Evolutionary conservation across 345 rosid species (phyloP).

Genomic region (Rhodomyrtus tomentosa): DNA sequence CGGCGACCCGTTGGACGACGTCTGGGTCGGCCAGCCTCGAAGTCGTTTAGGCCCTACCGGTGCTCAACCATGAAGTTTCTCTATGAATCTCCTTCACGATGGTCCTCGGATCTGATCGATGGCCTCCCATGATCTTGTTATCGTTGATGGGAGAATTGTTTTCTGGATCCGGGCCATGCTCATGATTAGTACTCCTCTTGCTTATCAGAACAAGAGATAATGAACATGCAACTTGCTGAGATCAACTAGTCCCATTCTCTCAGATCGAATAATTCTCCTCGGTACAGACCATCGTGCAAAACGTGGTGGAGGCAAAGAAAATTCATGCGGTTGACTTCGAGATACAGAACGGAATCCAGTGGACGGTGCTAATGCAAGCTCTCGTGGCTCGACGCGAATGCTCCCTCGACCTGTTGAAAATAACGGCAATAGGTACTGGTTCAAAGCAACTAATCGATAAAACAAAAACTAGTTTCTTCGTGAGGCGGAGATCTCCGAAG

Average conservation of each 20-base stretch:
- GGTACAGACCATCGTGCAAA: slow-evolving; percentile 16
- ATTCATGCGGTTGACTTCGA: slow-evolving; percentile 23
- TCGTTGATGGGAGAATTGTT: too few species aligned
- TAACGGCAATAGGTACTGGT: slow-evolving; percentile 2
- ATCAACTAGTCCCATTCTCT: slow-evolving; percentile 5
- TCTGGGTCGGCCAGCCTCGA: too few species aligned
- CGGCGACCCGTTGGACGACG: too few species aligned
- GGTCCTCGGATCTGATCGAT: too few species aligned
- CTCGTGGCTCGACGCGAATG: not conserved
- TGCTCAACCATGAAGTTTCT: too few species aligned
- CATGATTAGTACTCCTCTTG: not conserved
- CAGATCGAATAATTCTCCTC: slow-evolving; percentile 15
- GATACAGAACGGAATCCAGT: slow-evolving; percentile 12
- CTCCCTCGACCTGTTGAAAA: slow-evolving; percentile 13
- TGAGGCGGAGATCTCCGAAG: too few species aligned
- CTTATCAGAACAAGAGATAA: slow-evolving; percentile 7
- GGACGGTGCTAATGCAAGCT: slow-evolving; percentile 20
- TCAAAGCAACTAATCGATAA: not conserved
- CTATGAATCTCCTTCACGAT: too few species aligned
- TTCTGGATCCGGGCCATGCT: not conserved
- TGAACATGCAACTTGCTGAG: slow-evolving; percentile 21
- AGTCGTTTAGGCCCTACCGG: too few species aligned
- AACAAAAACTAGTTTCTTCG: too few species aligned
- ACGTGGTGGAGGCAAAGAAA: slow-evolving; percentile 5
- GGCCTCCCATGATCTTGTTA: too few species aligned